A percentile compares a stretch with the other conserved stretches of the same genome.
Conservation (phyloP, 2,329 filamentous ascomycete genomes). For the Penicillium expansum region DNA sequence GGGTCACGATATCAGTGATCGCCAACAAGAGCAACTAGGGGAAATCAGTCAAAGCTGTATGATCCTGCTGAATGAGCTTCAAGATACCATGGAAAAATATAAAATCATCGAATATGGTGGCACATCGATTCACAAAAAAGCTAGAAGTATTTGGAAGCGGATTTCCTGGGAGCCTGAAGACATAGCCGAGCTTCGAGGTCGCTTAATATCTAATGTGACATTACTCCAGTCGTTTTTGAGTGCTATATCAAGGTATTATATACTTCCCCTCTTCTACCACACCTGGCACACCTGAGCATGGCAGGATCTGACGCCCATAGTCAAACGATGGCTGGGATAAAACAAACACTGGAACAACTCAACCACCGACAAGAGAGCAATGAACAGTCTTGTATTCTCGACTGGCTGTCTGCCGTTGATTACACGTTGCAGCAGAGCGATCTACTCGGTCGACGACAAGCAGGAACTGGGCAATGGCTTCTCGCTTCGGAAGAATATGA, state of each 20-base stretch:
- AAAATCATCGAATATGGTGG: not conserved
- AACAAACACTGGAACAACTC: not conserved
- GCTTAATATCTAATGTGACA: not conserved
- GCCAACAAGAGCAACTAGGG: not conserved
- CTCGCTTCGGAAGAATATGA: slow-evolving; percentile 17
- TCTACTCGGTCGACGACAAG: slow-evolving; percentile 3
- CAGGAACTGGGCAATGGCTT: slow-evolving; percentile 24
- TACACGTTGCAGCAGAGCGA: slow-evolving; percentile 17
- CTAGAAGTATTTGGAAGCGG: slow-evolving; percentile 1
- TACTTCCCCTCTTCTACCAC: not conserved
- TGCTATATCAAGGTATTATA: not conserved
- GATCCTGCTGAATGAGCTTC: not conserved
- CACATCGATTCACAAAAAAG: not conserved
- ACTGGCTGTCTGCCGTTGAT: slow-evolving; percentile 1
- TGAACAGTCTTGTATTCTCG: slow-evolving; percentile 1
- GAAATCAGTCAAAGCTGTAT: not conserved
- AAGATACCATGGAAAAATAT: not conserved
- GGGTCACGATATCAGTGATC: not conserved
- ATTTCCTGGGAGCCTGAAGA: not conserved
- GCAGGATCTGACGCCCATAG: not conserved
- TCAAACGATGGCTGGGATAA: not conserved
- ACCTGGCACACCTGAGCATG: too few relatives aligned
- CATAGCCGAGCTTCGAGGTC: not conserved
- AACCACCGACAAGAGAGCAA: not conserved
- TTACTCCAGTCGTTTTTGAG: not conserved